These are phyloP conservation scores for Clonostachys solani DNA, from an alignment of 2,329 filamentous ascomycete species.

Conservation along the genomic window DNA sequence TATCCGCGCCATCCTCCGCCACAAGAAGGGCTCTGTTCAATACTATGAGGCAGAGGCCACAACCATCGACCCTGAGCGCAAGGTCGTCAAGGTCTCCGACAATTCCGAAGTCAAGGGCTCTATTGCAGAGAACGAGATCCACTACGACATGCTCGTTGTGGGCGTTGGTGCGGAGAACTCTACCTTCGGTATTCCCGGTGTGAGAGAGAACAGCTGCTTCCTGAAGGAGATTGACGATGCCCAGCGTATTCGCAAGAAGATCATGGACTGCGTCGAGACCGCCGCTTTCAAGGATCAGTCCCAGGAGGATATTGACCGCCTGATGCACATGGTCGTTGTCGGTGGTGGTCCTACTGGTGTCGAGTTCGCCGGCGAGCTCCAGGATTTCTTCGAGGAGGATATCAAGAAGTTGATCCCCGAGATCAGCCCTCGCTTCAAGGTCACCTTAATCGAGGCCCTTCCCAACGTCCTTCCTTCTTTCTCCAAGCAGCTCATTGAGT, in stretches of 20 bases:
- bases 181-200: slow-evolving; percentile 95
- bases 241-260: slow-evolving; percentile 93
- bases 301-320: slow-evolving; percentile 81
- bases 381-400: slow-evolving; percentile 98
- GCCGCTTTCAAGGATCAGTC: slow-evolving; percentile 97
- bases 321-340: slow-evolving; percentile 96
- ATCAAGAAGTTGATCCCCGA: slow-evolving; percentile 98
- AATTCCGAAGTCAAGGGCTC: slow-evolving; percentile 89
- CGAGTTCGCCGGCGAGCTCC: slow-evolving; percentile 96
- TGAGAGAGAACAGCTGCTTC: slow-evolving; percentile 94
- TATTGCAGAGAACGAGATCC: slow-evolving; percentile 78
- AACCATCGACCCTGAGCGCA: slow-evolving; percentile 89
- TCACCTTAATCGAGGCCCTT: slow-evolving; percentile 94
- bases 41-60: slow-evolving; percentile 98
- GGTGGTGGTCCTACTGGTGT: slow-evolving; percentile 95
- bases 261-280: slow-evolving; percentile 99
- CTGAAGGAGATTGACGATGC: slow-evolving; percentile 97
- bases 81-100: slow-evolving; percentile 84
- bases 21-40: slow-evolving; percentile 90
- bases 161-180: slow-evolving; percentile 98
- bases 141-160: slow-evolving; percentile 97
- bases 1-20: slow-evolving; percentile 88
- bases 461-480: slow-evolving; percentile 97
- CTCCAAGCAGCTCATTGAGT: slow-evolving; percentile 98
- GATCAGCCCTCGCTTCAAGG: slow-evolving; percentile 91